A percentile compares a stretch with the other conserved stretches of the same genome.
These are phyloP conservation scores for Eucalyptus lansdowneana DNA, from an alignment of 345 rosid genomes.

Conservation along the genomic window DNA sequence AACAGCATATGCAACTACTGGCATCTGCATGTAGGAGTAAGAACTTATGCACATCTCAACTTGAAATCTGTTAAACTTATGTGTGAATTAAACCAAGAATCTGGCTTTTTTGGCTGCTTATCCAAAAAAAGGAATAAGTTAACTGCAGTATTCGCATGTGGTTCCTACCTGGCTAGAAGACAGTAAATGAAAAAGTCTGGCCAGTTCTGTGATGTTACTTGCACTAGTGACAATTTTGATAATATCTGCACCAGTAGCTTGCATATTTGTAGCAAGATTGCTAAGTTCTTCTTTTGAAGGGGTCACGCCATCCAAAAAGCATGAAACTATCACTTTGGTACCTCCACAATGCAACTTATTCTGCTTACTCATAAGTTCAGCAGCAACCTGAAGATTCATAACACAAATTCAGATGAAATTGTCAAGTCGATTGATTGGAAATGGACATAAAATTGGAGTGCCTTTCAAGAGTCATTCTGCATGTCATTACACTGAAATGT, in stretches of 20 bases:
- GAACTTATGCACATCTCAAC: neutral
- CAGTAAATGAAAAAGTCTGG: conserved; percentile 26
- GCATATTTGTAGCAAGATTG: conserved; percentile 19
- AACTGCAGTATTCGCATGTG: neutral
- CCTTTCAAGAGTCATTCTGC: neutral
- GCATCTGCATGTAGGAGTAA: conserved; percentile 10
- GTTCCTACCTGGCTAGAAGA: conserved; percentile 17
- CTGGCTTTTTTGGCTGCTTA: neutral
- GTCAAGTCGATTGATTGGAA: neutral
- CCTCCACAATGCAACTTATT: neutral
- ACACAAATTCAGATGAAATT: neutral
- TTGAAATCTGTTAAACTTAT: neutral
- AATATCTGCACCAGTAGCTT: conserved; percentile 36
- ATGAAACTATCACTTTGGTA: conserved; percentile 34
- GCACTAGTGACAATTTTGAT: conserved; percentile 24
- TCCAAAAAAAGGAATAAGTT: neutral
- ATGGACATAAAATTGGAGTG: neutral
- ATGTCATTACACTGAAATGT: neutral
- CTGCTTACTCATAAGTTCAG: conserved; percentile 11
- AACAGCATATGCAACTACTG: conserved; percentile 29
- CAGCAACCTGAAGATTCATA: conserved; percentile 27
- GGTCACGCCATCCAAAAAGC: conserved; percentile 10
- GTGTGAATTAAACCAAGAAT: neutral
- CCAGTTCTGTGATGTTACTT: conserved; percentile 31
- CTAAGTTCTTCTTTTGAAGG: conserved; percentile 26